Base-by-base conservation (phyloP, 2,329 filamentous ascomycete genomes). In the Mycosphaerella sp. region DNA sequence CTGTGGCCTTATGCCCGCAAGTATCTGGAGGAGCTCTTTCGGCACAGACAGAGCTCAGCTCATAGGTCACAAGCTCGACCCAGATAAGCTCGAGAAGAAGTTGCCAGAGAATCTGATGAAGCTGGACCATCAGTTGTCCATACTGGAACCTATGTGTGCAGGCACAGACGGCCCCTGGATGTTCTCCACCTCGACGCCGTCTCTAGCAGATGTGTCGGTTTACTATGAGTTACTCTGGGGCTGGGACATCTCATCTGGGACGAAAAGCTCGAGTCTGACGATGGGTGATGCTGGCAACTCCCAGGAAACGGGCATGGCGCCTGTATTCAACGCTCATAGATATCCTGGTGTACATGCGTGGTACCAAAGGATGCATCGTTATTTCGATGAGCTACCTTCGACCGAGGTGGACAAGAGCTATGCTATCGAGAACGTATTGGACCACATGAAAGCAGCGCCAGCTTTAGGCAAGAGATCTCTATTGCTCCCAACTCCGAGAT, bases 151-250 rank as follows among this genome's bases (percentile, higher is more conserved):
- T 0, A 54, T 63, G n/a, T 66, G 71, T 25, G 56, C 28, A 0
- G 54, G 55, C 2, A 53, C 59, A 2, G 57, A 61, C n/a, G 55
- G 57, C 16, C 59, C 56, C 0, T 73, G 70, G 69, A 55, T 67
- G 1, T 64, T 71, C 32, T 66, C 67, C 0, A 70, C 70, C 0
- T 21, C 45, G 1, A 57, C 57, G 6, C 71, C 71, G 0, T 63
- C 59, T 1, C 52, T 71, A 1, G 70, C 67, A 6, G 69, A 72
- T 55, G 50, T 72, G 1, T 62, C 64, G 7, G 10, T 72, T 10
- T 71, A 63, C 41, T 71, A 71, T 37, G 68, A 73, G 43, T 51
- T 72, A 0, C 47, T 61, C 0, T 73, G 71, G 71, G 71, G 66
- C 6, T 56, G 61, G 0, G 68, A 71, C 13, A 71, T 73, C 18